phyloP scores from a whole-genome alignment of 208 protist genomes.

The Leishmania major region DNA sequence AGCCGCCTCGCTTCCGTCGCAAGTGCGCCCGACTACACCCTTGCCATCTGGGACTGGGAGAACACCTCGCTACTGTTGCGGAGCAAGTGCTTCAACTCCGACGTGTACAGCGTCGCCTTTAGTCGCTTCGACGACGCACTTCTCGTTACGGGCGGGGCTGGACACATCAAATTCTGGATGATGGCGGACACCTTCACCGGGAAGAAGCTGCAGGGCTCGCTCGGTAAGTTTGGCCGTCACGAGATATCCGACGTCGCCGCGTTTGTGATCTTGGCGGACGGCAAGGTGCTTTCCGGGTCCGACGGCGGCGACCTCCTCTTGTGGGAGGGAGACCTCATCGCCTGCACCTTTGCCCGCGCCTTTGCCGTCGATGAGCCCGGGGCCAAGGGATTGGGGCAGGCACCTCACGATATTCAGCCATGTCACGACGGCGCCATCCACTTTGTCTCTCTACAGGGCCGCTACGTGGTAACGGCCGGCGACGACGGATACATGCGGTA shows the following conservation, averaged over 20 bases:
- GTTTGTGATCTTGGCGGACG: conserved; percentile 93
- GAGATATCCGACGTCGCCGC: conserved; percentile 96
- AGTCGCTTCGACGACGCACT: conserved; percentile 91
- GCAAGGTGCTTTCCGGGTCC: conserved; percentile 95
- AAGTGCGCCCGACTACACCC: conserved; percentile 94
- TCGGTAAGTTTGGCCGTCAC: conserved; percentile 98
- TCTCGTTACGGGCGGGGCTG: conserved; percentile 93
- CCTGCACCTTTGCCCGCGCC: conserved; percentile 88
- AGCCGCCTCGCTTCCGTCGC: conserved; percentile 95
- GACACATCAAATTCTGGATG: conserved; percentile 98
- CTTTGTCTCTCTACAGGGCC: conserved; percentile 75
- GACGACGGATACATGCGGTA: conserved; percentile 96
- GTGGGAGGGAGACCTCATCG: conserved; percentile 97
- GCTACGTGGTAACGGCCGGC: conserved; percentile 92
- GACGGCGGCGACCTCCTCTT: conserved; percentile 95
- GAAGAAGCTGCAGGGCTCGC: conserved; percentile 95
- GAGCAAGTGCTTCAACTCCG: conserved; percentile 96
- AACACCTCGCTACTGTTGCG: conserved; percentile 88
- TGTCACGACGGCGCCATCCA: conserved; percentile 92
- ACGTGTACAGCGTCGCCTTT: conserved; percentile 94
- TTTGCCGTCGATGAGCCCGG: conserved; percentile 30
- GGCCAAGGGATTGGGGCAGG: conserved; percentile 27
- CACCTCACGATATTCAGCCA: conserved; percentile 40
- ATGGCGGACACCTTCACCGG: conserved; percentile 99
- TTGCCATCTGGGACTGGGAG: conserved; percentile 97